These are phyloP conservation scores for Saccharomyces hybrid DNA, from an alignment of 1,139 yeast species.

Conservation along the genomic window DNA sequence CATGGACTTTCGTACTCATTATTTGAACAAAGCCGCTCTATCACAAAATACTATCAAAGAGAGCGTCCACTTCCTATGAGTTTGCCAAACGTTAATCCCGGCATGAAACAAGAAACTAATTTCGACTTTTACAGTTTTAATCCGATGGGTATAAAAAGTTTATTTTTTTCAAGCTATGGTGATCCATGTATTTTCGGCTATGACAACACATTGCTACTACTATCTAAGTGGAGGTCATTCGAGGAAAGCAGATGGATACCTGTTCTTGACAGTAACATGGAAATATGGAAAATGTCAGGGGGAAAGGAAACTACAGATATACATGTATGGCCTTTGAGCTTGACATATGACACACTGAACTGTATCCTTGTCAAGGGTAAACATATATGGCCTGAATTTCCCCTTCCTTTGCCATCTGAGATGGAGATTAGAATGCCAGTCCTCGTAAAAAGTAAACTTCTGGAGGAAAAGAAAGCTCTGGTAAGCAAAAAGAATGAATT, in stretches of 20 bases:
- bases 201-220: conserved; percentile 61
- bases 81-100: conserved; percentile 13
- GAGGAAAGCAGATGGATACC: conserved; percentile 86
- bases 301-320: conserved; percentile 50
- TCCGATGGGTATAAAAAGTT: conserved; percentile 44
- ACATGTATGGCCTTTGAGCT: conserved; percentile 82
- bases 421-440: conserved; percentile 64
- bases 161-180: conserved; percentile 76
- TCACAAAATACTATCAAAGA: conserved; percentile 32
- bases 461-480: conserved; percentile 18
- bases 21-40: conserved; percentile 23
- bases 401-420: conserved; percentile 78
- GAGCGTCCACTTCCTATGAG: conserved; percentile 27
- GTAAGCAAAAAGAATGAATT: conserved; percentile 28
- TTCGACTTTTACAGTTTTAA: conserved; percentile 20
- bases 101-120: conserved; percentile 17
- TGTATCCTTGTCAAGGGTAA: conserved; percentile 69
- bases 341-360: conserved; percentile 54
- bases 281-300: conserved; percentile 43
- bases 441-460: conserved; percentile 24
- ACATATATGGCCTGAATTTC: conserved; percentile 48
- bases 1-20: conserved; percentile 28
- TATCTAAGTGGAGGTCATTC: conserved; percentile 72
- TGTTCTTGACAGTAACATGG: conserved; percentile 53
- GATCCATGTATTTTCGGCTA: conserved; percentile 85